Base-by-base conservation (phyloP, 331 rosid genomes). In the Quercus tomentella region DNA sequence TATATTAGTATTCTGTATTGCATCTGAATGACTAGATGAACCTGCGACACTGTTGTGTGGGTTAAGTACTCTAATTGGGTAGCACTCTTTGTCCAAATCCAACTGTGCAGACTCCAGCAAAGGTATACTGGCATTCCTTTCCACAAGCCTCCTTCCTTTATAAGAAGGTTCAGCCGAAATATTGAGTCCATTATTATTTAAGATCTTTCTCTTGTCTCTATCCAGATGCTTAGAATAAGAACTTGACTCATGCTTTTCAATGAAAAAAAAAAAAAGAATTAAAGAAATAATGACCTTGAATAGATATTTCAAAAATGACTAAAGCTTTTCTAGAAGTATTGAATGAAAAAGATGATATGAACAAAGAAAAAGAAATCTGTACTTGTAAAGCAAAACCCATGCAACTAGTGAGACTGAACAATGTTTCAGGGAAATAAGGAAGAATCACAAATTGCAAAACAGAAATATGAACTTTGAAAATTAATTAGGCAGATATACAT, bases 141-240 rank as follows among this genome's bases (percentile, higher is more conserved):
- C 89, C 25, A 68, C 73, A 58, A 83, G 79, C 88, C 86, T 84
- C 88, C 84, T 87, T 74, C 87, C 88, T 82, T 79, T 88, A 33
- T 80, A 81, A 54, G 96, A 89, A 83, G 74, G 82, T 81, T 78
- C 86, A 73, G 81, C 82, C 57, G 57, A 22, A n/a, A 37, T 74
- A 76, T 63, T 67, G 62, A 15, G 77, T 56, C 72, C 88, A 49
- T 74, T 79, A 52, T 65, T 70, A 72, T 74, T 73, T 55, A 63
- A 61, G 63, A 66, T 87, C 77, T 83, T 76, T 85, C 88, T 87
- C 88, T 87, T 87, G 35, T 74, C 89, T 79, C 84, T 88, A 76
- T 49, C 87, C 60, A 81, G 67, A 77, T 41, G 83, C 68, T 76
- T 80, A 74, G 89, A 81, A 77, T 74, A 54, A 54, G 82, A 81